A percentile compares a stretch with the other conserved stretches of the same genome.
Evolutionary conservation across 2,329 filamentous ascomycete species (phyloP).

Genomic region (Talaromyces sp.): DNA sequence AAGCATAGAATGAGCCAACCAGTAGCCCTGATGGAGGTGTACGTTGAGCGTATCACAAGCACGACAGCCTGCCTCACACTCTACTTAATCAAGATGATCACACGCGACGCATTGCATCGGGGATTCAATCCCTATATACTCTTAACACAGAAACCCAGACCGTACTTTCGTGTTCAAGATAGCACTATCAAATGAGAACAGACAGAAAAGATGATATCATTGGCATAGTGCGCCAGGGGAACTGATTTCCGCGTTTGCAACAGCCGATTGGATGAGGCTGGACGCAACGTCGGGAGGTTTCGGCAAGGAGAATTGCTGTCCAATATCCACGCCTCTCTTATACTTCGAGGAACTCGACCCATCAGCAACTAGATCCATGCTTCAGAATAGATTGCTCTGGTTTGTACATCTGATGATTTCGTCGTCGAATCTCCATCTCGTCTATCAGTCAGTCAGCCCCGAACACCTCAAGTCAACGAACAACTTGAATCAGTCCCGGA

Average conservation of each 20-base stretch:
- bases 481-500: background rate
- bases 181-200: background rate
- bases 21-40: background rate
- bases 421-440: background rate
- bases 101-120: background rate
- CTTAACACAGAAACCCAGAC: background rate
- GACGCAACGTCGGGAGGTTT: conserved; percentile 5
- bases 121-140: background rate
- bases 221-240: conserved; percentile 12
- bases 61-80: background rate
- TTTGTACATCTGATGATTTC: background rate
- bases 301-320: conserved; percentile 4
- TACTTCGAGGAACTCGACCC: too few relatives aligned
- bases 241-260: background rate
- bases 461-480: background rate
- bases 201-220: conserved; percentile 16
- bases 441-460: background rate
- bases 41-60: background rate
- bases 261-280: background rate
- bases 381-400: background rate
- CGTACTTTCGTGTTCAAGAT: background rate
- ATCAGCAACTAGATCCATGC: too few relatives aligned
- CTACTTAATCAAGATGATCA: background rate
- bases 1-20: background rate
- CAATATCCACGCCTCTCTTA: too few relatives aligned